Conservation (phyloP, 108 stramenopile genomes). For the Nitzschia putrida region DNA sequence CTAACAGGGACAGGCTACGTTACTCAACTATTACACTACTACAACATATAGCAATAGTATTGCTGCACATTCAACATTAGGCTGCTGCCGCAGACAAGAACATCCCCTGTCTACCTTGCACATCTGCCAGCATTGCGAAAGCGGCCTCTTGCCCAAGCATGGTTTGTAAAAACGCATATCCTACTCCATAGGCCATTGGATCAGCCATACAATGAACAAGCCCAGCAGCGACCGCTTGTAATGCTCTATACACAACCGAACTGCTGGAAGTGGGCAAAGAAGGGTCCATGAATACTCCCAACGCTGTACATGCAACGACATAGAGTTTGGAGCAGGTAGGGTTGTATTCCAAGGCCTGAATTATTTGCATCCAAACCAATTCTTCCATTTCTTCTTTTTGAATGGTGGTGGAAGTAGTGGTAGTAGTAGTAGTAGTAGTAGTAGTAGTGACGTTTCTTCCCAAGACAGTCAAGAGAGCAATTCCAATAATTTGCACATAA, state of each 20-base stretch:
- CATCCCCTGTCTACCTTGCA: neutral
- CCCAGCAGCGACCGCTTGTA: constrained; percentile 6
- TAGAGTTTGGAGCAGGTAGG: constrained; percentile 2
- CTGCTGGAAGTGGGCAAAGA: too few relatives aligned
- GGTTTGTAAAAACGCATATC: neutral
- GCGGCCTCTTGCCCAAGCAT: constrained; percentile 16
- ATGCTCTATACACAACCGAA: constrained; percentile 1
- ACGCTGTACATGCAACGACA: constrained; percentile 18
- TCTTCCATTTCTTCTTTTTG: neutral
- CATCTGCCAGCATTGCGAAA: constrained; percentile 9
- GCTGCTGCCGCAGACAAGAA: constrained; percentile 6
- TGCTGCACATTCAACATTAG: neutral
- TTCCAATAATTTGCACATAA: constrained; percentile 24
- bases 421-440: too few relatives aligned
- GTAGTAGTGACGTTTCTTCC: too few relatives aligned
- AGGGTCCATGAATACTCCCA: constrained; percentile 9
- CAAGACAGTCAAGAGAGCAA: constrained; percentile 13
- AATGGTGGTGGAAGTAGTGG: too few relatives aligned
- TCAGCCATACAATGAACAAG: constrained; percentile 11
- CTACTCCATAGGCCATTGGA: constrained; percentile 12
- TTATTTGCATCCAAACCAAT: neutral
- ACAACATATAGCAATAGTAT: too few relatives aligned
- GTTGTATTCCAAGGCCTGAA: constrained; percentile 15
- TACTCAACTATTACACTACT: neutral
- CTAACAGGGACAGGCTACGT: neutral